Evolutionary conservation across 257 asterid species (phyloP), one percentile per base, ranked within the genome.

Genomic region (Haberlea rhodopensis): DNA sequence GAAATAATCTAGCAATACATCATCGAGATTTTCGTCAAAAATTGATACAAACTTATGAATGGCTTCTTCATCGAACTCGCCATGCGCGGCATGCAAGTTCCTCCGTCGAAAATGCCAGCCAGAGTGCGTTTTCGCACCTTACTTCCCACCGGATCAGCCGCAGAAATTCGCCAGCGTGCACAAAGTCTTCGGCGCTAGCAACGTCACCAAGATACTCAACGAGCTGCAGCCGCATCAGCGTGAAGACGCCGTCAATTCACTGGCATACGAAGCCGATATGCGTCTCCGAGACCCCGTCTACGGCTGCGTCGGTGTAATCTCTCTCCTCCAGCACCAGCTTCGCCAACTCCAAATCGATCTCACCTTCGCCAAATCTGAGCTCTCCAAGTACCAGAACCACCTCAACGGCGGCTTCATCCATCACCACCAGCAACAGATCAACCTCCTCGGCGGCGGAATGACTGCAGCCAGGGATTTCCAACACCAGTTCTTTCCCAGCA

Each of bases 251-350:
- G 88, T 85, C 34, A 85, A 85, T 60, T 82, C 88, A 16, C 76
- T 85, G 1, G 92, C 92, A 7, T 85, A 85, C 72, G 92, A 85
- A 54, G 92, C 92, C 0, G 92, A 85, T 57, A 85, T 85, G 92
- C 83, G 92, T 5, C 87, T 85, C n/a, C 85, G 92, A 13, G 92
- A 85, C 75, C 92, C 92, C 11, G 89, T 85, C 58, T 85, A 85
- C 72, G 92, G 92, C 57, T 85, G 92, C 78, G 92, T 85, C 16
- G 92, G 92, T 64, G 92, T 85, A 13, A 85, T 85, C 62, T 85
- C 92, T 0, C 85, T 85, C 70, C 86, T 85, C 69, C 92, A 85
- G 67, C 89, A 85, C 72, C 92, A 85, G 82, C 92, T 85, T 71
- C 89, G 89, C 13, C 92, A 85, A 76, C 89, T 85, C 0, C 89